A percentile compares a stretch with the other conserved stretches of the same genome.
These are phyloP conservation scores for Tricholoma furcatifolium DNA, from an alignment of 768 basidiomycete genomes.

Conservation along the genomic window DNA sequence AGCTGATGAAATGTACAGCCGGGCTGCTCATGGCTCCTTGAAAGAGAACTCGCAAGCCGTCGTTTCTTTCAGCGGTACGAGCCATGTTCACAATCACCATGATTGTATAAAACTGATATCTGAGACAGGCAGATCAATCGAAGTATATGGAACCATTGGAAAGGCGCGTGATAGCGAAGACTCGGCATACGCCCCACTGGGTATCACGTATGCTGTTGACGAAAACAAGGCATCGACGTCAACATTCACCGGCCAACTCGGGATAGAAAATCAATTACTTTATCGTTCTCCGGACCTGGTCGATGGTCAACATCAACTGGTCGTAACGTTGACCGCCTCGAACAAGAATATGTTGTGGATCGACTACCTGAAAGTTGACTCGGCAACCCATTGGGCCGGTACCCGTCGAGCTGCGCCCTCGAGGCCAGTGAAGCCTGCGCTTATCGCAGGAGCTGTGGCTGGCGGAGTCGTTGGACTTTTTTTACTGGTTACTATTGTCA, in stretches of 20 bases:
- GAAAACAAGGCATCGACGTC: not conserved
- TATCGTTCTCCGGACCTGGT: constrained; percentile 7
- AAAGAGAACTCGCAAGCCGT: constrained; percentile 2
- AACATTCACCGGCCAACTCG: not conserved
- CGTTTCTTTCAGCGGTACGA: constrained; percentile 7
- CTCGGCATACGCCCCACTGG: constrained; percentile 9
- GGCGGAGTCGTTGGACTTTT: not conserved
- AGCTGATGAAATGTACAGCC: not conserved
- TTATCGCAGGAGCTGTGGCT: not conserved
- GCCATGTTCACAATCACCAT: not conserved
- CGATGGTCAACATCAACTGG: constrained; percentile 3
- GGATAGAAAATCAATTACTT: not conserved
- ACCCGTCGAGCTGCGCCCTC: too few species aligned
- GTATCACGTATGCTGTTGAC: constrained; percentile 9
- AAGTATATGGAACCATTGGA: constrained; percentile 15
- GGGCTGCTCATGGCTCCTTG: constrained; percentile 6
- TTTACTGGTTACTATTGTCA: not conserved
- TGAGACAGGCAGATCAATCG: constrained; percentile 6
- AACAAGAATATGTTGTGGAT: constrained; percentile 8
- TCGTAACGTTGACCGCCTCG: constrained; percentile 3
- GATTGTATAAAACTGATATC: not conserved
- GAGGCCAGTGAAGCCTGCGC: not conserved
- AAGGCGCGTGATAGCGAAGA: constrained; percentile 8
- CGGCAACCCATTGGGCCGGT: not conserved
- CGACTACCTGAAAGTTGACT: constrained; percentile 7